Evolutionary conservation across 306 rosid genomes (phyloP), one percentile per base, ranked within the genome.

Genomic region (Pyrus betulifolia): DNA sequence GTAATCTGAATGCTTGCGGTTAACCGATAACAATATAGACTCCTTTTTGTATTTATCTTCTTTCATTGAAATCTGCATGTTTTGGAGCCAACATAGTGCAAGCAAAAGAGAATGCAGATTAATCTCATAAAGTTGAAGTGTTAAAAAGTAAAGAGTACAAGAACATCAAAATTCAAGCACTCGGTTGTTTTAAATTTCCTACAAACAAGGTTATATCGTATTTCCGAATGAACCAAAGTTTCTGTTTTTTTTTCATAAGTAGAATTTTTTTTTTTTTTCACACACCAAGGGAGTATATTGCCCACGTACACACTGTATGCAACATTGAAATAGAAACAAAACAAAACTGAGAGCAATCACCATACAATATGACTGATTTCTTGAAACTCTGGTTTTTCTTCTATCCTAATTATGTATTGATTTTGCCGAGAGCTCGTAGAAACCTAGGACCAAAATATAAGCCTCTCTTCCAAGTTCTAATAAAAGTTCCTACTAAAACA

Each of bases 31-130:
- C 74, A 95, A 61, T 75, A 92, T 65, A 6, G 84, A 83, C 86
- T 95, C 97, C 82, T 90, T 90, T 82, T 95, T 92, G 67, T 90
- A 80, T 72, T 95, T 95, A 68, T 95, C 98, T 88, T 95, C 98
- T 82, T 89, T 92, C 40, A 88, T 92, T 11, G 89, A 80, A 46
- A 95, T 88, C 98, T 94, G 89, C 72, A 52, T 75, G 66, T 82
- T 18, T 74, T 64, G 62, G 23, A 61, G 79, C 55, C 76, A 62
- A 69, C 30, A 57, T 67, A 71, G 74, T 63, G 75, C 11, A n/a
- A 74, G 28, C 44, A 60, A 61, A 38, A 30, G 49, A 44, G 62
- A 69, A 58, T 21, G 33, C 18, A 44, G 57, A 59, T 14, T 11
- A n/a, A 38, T 3, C 58, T 8, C 49, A 71, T 27, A 23, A 77